Evolutionary conservation across 2,329 filamentous ascomycete genomes (phyloP), one percentile per base, ranked within the genome.

Genomic region (Nannizziopsis barbatae): DNA sequence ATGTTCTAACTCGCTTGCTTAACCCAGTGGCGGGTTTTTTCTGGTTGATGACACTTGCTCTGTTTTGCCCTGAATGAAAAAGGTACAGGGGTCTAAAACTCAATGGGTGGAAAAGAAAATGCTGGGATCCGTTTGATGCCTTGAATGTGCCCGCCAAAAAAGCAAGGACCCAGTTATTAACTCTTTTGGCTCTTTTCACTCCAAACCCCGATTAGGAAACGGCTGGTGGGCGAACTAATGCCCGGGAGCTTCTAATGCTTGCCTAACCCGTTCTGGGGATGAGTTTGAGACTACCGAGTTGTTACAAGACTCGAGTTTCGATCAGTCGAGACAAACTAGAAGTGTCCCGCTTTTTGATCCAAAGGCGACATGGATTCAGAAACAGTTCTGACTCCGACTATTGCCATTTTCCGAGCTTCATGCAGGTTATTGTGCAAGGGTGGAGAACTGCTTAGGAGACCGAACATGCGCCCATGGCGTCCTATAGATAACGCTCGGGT

Each of bases 61-160:
- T n/a, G 54, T 56, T 55, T 56, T 47, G 51, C 31, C 41, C 41
- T 39, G 46, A 45, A 43, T 50, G 49, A 53, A 49, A 27, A 27
- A 38, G 22, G 45, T 45, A 20, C 38, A 39, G 8, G 44, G 50
- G 45, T 45, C 41, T 37, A 46, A 56, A 45, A 54, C 54, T 38
- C 43, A 40, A 47, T 47, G 33, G 50, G 30, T 27, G 3, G 22
- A 27, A 27, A n/a, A n/a, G n/a, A n/a, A 3, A 27, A 27, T 27
- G 22, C 22, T 27, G 7, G 7, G 22, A 27, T 27, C 22, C 7
- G 3, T 27, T 49, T 31, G 6, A 48, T 53, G 42, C 47, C 22
- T 3, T 27, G 22, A 27, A 27, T 27, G 22, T 7, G 3, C 22
- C 22, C 4, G 22, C n/a, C n/a, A n/a, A n/a, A n/a, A n/a, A n/a